Evolutionary conservation across 768 basidiomycete genomes (phyloP).

Genomic region (Mycena vulgaris): DNA sequence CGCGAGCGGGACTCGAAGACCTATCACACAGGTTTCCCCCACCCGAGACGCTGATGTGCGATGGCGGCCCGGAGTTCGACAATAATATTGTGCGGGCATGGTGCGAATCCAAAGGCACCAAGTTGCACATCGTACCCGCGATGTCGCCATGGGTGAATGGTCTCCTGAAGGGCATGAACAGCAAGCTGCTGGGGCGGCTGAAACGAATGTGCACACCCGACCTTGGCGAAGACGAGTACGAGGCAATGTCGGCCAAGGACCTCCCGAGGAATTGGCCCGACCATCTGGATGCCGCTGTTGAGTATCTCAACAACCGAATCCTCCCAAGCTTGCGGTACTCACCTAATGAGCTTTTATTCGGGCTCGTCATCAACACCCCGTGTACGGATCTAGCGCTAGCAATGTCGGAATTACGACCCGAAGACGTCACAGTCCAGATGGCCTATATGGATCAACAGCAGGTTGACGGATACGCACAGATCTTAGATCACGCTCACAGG

Average conservation of each 20-base stretch:
- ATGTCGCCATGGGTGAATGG: conserved; percentile 52
- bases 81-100: conserved; percentile 1
- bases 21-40: too few species aligned
- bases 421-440: too few species aligned
- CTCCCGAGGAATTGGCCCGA: conserved; percentile 44
- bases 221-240: conserved; percentile 36
- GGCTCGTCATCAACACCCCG: conserved; percentile 10
- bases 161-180: conserved; percentile 47
- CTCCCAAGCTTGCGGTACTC: conserved; percentile 12
- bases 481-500: too few species aligned
- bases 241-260: conserved; percentile 13
- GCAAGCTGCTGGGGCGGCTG: conserved; percentile 36
- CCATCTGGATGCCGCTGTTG: conserved; percentile 40
- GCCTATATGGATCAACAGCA: too few species aligned
- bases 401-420: too few species aligned
- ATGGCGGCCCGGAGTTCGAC: conserved; percentile 24
- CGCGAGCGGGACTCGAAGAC: too few species aligned
- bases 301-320: conserved; percentile 10
- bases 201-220: conserved; percentile 41
- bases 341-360: conserved; percentile 12
- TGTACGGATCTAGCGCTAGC: neutral
- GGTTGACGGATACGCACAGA: too few species aligned
- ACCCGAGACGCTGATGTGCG: conserved; percentile 31
- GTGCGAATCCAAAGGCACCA: neutral
- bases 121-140: conserved; percentile 26